Base-by-base conservation (phyloP, 2,329 filamentous ascomycete genomes). In the Epichloe gansuensis region DNA sequence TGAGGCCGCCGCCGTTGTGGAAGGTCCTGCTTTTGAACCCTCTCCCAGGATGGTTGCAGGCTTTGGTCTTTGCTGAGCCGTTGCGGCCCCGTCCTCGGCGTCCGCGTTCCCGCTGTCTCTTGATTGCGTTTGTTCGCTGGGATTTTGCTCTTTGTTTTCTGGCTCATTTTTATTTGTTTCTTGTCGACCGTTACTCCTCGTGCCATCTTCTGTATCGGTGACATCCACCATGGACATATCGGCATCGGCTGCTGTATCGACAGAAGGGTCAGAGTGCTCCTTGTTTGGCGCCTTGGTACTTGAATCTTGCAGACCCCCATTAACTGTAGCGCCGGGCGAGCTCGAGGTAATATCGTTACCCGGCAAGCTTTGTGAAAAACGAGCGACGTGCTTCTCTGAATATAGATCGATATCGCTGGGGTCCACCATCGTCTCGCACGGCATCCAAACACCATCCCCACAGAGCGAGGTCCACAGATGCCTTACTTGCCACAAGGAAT, bases 401-500 rank as follows among this genome's bases (percentile, higher is more conserved):
- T 76, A 84, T 2, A 82, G 64, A 38, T 76, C 71, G 51, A 73
- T 66, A 58, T 84, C 80, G 58, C 78, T 71, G 5, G 75, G 69
- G 1, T 74, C 74, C 39, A 81, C 68, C 68, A 84, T 76, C 57
- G 73, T 69, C 46, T 74, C 74, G 60, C 80, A 82, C 7, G 80
- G 80, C 44, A 77, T 74, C 81, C 81, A 84, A 13, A 79, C 81
- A 56, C 82, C 79, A 64, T 94, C 88, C 35, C 88, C 88, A 47
- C 85, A 81, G 8, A 93, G 74, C 56, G 80, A 79, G 35, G 84
- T 85, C 57, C 88, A 75, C 49, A 93, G 69, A 58, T 84, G 80
- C 63, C 88, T 88, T 46, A 88, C 82, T 59, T 80, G 81, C 78
- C 84, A 87, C 11, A 91, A 70, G 5, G 82, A 81, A 27, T 74